These are phyloP conservation scores for Alloteropsis semialata DNA, from an alignment of 176 grass and related monocot genomes.

Conservation along the genomic window DNA sequence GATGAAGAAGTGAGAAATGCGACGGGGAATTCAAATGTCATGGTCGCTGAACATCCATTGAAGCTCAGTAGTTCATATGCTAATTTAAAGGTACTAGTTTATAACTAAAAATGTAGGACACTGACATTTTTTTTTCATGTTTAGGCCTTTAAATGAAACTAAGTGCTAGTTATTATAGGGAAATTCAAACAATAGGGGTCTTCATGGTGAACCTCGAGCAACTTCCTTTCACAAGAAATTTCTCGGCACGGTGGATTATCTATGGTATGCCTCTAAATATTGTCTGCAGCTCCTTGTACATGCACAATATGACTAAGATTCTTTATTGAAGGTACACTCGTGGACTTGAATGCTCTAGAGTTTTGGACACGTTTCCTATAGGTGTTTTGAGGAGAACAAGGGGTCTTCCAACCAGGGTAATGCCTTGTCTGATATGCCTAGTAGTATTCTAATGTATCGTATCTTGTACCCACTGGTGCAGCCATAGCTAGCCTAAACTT, in stretches of 20 bases:
- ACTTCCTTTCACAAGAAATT: conserved; percentile 88
- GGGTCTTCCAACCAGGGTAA: conserved; percentile 80
- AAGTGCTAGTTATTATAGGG: conserved; percentile 44
- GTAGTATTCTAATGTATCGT: background rate
- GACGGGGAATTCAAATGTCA: conserved; percentile 51
- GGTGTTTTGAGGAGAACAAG: conserved; percentile 54
- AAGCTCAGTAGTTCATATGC: conserved; percentile 74
- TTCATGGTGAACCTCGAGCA: conserved; percentile 67
- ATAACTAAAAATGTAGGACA: background rate
- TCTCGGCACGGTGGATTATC: conserved; percentile 91
- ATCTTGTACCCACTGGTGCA: background rate
- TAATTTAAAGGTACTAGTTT: conserved; percentile 58
- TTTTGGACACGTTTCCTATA: conserved; percentile 68
- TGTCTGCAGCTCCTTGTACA: background rate
- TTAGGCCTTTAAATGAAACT: conserved; percentile 20
- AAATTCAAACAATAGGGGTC: conserved; percentile 64
- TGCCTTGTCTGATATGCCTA: background rate
- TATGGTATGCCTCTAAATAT: conserved; percentile 55
- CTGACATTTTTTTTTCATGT: background rate
- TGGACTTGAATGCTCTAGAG: conserved; percentile 72
- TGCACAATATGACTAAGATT: conserved; percentile 11
- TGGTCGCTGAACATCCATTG: conserved; percentile 65
- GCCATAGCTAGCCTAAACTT: background rate
- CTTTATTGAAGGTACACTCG: conserved; percentile 57
- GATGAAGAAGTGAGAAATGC: conserved; percentile 63